Base-by-base conservation (phyloP, 306 rosid genomes). In the Gynostemma pentaphyllum region DNA sequence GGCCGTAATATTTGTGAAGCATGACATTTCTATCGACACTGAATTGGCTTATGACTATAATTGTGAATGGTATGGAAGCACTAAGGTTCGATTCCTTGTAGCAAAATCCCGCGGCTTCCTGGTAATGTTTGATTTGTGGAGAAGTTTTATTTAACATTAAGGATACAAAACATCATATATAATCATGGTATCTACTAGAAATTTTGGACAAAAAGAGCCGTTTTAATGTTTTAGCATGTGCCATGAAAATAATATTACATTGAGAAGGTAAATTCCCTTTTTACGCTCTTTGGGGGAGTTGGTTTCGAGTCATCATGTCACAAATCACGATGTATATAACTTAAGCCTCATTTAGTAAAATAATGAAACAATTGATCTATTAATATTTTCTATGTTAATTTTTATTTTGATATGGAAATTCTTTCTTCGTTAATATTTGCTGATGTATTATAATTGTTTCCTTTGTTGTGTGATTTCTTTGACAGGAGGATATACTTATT, bases 71-170 rank as follows among this genome's bases (percentile, higher is more conserved):
- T 91, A 78, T 77, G 98, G 98, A 2, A 95, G 98, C 61, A 82
- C 89, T 45, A 91, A 91, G 81, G 96, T 91, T 52, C 95, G 96
- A 79, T 92, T 92, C 56, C 98, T 86, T 73, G 95, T 96, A 69
- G 98, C 96, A 41, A 92, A 88, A 70, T 92, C 96, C 67, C 98
- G 95, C 62, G 98, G 95, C 63, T 92, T 92, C 79, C 96, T 85
- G 85, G 97, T 80, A 76, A 30, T 67, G 51, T 66, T 68, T 66
- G 63, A 27, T 44, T 19, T 56, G 32, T 9, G 45, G 32, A 37
- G 48, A 36, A 13, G 29, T 46, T 67, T 62, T 18, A 32, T 72
- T 53, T 44, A 16, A 46, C 51, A 36, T 34, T 56, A 56, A 48
- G 11, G n/a, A 21, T 32, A 9, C n/a, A 28, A 45, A 18, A 15